phyloP scores from a whole-genome alignment of 306 rosid genomes.

The Ceratonia siliqua region DNA sequence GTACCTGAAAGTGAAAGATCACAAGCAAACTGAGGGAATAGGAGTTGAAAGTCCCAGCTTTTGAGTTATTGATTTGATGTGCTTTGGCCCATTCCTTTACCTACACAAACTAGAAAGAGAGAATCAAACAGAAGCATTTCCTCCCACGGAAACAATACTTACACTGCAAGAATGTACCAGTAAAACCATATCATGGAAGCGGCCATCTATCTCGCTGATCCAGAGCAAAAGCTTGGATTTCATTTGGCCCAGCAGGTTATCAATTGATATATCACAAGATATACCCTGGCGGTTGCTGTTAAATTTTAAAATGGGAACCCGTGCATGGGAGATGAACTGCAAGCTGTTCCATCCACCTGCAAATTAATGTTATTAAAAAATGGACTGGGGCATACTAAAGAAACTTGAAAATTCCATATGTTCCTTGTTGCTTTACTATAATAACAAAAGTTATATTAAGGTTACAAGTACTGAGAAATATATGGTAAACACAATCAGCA shows the following conservation, averaged over 20 bases:
- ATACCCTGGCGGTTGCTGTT: conserved; percentile 51
- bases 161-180: conserved; percentile 61
- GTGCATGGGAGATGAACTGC: conserved; percentile 59
- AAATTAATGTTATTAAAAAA: conserved; percentile 33
- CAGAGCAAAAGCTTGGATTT: conserved; percentile 75
- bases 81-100: conserved; percentile 98
- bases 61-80: conserved; percentile 75
- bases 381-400: conserved; percentile 22
- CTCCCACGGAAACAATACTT: conserved; percentile 20
- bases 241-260: conserved; percentile 77
- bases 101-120: conserved; percentile 59
- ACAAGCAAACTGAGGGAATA: conserved; percentile 86
- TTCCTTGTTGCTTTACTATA: background rate
- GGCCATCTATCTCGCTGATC: conserved; percentile 72
- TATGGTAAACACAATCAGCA: conserved; percentile 15
- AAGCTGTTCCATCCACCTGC: conserved; percentile 69
- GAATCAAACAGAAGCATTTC: conserved; percentile 38
- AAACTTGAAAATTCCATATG: conserved; percentile 29
- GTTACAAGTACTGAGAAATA: conserved; percentile 18
- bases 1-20: conserved; percentile 93
- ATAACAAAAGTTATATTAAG: background rate
- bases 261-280: conserved; percentile 90
- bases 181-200: conserved; percentile 81
- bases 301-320: conserved; percentile 83
- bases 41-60: conserved; percentile 78